A percentile compares a stretch with the other conserved stretches of the same genome.
These are phyloP conservation scores for Ogataea trehalophila DNA, from an alignment of 805 yeast genomes.

Conservation along the genomic window DNA sequence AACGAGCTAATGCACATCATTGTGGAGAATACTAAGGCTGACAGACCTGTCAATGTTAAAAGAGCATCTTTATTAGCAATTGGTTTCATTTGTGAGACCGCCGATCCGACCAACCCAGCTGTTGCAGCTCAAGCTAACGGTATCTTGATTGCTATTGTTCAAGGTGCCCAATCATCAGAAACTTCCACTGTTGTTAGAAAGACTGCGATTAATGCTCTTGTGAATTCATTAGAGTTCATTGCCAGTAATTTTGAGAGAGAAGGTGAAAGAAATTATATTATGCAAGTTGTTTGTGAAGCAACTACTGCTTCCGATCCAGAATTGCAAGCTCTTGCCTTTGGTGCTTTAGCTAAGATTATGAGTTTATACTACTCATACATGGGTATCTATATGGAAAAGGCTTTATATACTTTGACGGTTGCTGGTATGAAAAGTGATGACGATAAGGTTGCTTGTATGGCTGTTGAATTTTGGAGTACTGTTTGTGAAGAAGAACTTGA, in stretches of 20 bases:
- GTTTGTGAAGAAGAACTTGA: conserved; percentile 97
- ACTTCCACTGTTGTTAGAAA: conserved; percentile 70
- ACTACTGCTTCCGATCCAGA: conserved; percentile 84
- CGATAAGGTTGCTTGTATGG: conserved; percentile 93
- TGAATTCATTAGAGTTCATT: conserved; percentile 86
- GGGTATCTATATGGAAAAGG: conserved; percentile 97
- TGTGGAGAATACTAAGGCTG: conserved; percentile 80
- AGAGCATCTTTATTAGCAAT: conserved; percentile 83
- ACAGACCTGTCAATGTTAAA: conserved; percentile 74
- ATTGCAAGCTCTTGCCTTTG: conserved; percentile 91
- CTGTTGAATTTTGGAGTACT: conserved; percentile 98
- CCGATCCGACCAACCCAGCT: conserved; percentile 76
- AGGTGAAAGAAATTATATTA: conserved; percentile 92
- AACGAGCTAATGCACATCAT: conserved; percentile 76
- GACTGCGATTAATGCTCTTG: conserved; percentile 89
- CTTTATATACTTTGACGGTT: conserved; percentile 83
- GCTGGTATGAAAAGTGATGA: conserved; percentile 82
- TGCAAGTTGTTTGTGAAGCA: conserved; percentile 99
- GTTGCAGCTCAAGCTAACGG: conserved; percentile 85
- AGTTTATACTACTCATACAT: conserved; percentile 80
- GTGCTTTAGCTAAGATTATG: conserved; percentile 91
- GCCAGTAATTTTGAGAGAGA: conserved; percentile 84
- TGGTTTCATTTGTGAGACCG: conserved; percentile 94
- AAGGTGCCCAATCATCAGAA: conserved; percentile 88
- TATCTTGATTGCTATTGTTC: conserved; percentile 90